phyloP scores from a whole-genome alignment of 208 protist species.

The Acanthamoeba sp. region DNA sequence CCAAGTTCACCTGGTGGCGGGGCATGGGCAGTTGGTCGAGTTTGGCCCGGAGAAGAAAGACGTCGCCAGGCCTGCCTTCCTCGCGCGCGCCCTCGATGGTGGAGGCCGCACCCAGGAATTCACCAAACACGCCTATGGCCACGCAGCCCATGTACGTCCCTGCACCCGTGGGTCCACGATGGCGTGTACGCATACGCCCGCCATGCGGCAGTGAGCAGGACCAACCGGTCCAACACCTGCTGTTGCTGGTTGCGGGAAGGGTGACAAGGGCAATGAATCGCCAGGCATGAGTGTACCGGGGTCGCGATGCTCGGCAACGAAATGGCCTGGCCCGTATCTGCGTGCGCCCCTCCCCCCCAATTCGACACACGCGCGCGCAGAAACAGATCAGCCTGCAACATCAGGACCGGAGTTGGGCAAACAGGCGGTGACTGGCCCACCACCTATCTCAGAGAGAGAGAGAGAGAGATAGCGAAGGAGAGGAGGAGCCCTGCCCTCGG shows the following conservation, averaged over 20 bases:
- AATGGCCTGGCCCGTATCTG: background rate
- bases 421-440: too few species aligned
- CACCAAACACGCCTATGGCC: background rate
- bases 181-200: too few species aligned
- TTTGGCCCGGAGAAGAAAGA: background rate
- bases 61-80: background rate
- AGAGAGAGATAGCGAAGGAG: too few species aligned
- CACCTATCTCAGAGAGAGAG: too few species aligned
- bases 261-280: too few species aligned
- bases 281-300: background rate
- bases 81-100: background rate
- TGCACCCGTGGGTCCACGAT: background rate
- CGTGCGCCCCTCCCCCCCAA: too few species aligned
- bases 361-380: too few species aligned
- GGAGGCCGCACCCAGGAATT: background rate
- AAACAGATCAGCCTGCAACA: too few species aligned
- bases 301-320: background rate
- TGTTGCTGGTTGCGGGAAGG: too few species aligned
- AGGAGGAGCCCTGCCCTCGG: background rate
- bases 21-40: background rate
- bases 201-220: too few species aligned
- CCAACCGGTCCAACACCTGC: too few species aligned
- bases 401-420: too few species aligned
- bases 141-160: background rate
- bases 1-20: background rate